Evolutionary conservation across 2,329 filamentous ascomycete species (phyloP).

Genomic region (Pyrenochaeta sp.): DNA sequence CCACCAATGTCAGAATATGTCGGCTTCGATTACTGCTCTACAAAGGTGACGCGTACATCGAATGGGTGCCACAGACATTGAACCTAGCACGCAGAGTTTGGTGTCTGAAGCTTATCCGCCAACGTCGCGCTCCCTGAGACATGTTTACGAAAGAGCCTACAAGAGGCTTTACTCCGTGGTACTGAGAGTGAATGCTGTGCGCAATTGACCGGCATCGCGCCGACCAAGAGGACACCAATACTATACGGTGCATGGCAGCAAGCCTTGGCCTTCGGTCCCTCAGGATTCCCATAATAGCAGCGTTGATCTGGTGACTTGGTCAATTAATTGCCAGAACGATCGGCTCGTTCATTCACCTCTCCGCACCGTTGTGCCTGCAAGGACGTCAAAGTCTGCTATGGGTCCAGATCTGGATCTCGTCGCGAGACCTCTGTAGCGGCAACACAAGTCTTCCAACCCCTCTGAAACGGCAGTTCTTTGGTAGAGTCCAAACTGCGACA

Average conservation of each 20-base stretch:
- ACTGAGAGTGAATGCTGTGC: conserved; percentile 5
- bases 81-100: conserved; percentile 17
- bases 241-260: background rate
- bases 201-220: background rate
- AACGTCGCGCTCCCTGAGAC: background rate
- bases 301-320: conserved; percentile 24
- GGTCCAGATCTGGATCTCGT: conserved; percentile 15
- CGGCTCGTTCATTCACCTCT: conserved; percentile 32
- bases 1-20: background rate
- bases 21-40: background rate
- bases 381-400: conserved; percentile 24
- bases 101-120: conserved; percentile 3
- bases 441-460: conserved; percentile 21
- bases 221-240: background rate
- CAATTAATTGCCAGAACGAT: conserved; percentile 26
- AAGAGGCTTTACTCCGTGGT: conserved; percentile 8
- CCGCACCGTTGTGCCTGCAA: conserved; percentile 38
- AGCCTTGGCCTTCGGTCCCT: background rate
- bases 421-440: conserved; percentile 26
- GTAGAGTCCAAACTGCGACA: conserved; percentile 17
- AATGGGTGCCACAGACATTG: conserved; percentile 2
- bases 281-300: background rate
- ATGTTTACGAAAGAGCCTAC: background rate
- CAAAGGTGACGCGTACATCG: conserved; percentile 5
- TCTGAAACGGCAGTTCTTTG: conserved; percentile 28